Evolutionary conservation across 768 basidiomycete species (phyloP).

Genomic region (Pleurotus cornucopiae): DNA sequence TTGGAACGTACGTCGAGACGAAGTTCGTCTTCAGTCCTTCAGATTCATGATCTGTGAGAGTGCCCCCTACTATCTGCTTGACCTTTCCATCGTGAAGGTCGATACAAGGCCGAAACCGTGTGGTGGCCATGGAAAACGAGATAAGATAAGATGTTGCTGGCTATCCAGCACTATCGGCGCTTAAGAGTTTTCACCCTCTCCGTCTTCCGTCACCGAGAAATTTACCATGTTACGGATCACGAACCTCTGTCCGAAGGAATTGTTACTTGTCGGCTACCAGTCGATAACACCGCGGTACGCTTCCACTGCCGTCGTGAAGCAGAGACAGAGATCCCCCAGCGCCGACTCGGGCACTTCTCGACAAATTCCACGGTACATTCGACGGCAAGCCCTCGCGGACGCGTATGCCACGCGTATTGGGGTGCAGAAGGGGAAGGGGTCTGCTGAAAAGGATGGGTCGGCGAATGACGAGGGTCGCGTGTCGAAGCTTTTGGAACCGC

Average conservation of each 20-base stretch:
- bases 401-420: conserved; percentile 1
- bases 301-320: background rate
- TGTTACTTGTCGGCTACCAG: conserved; percentile 4
- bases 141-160: background rate
- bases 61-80: conserved; percentile 97
- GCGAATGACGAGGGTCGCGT: conserved; percentile 16
- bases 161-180: background rate
- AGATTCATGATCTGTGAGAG: conserved; percentile 67
- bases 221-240: background rate
- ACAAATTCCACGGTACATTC: conserved; percentile 24
- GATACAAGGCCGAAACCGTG: conserved; percentile 84
- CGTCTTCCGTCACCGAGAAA: background rate
- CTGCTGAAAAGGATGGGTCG: conserved; percentile 12
- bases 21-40: conserved; percentile 80
- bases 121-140: background rate
- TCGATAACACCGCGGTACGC: background rate
- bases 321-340: background rate
- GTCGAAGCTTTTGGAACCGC: conserved; percentile 50
- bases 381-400: conserved; percentile 18
- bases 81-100: conserved; percentile 95
- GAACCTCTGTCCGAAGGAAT: conserved; percentile 5
- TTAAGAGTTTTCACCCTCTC: background rate
- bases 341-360: background rate
- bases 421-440: conserved; percentile 4
- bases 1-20: conserved; percentile 66